Percentiles rank a stretch among this genome's conserved stretches.
Evolutionary conservation across 768 basidiomycete genomes (phyloP).

Genomic region (Clitopilus passeckerianus): DNA sequence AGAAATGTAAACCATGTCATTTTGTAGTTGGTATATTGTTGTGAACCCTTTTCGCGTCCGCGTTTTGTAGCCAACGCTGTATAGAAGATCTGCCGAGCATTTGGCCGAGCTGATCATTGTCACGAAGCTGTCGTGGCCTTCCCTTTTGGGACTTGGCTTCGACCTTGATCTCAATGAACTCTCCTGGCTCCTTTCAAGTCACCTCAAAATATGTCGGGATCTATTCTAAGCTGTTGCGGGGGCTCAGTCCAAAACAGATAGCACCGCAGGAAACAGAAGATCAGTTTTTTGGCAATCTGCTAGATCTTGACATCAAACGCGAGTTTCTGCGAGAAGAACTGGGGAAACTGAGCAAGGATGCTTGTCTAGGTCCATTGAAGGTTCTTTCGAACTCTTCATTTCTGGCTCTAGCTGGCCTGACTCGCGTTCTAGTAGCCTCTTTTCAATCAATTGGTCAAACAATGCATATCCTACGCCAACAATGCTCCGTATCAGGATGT

Average conservation of each 20-base stretch:
- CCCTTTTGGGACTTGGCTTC: conserved; percentile 12
- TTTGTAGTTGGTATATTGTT: conserved; percentile 2
- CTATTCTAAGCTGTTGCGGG: conserved; percentile 49
- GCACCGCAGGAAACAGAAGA: conserved; percentile 35
- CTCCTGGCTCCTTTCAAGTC: conserved; percentile 13
- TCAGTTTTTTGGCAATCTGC: conserved; percentile 49
- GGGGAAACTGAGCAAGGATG: conserved; percentile 37
- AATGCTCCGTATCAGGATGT: conserved; percentile 27
- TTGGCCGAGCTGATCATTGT: conserved; percentile 32
- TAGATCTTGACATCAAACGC: conserved; percentile 48
- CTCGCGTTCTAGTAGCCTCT: conserved; percentile 38
- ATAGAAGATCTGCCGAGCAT: not conserved
- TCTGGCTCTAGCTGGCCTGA: not conserved
- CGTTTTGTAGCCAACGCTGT: not conserved
- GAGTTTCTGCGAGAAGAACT: conserved; percentile 38
- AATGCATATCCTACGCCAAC: conserved; percentile 37
- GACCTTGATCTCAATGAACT: conserved; percentile 1
- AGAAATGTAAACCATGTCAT: not conserved
- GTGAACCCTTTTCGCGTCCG: not conserved
- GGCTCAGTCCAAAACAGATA: conserved; percentile 37
- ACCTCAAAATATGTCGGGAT: conserved; percentile 43
- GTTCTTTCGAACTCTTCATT: conserved; percentile 25
- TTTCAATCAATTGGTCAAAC: conserved; percentile 42
- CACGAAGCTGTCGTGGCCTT: conserved; percentile 12
- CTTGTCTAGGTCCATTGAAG: conserved; percentile 45